phyloP scores from a whole-genome alignment of 305 asterid genomes.

The Plantago rigida region DNA sequence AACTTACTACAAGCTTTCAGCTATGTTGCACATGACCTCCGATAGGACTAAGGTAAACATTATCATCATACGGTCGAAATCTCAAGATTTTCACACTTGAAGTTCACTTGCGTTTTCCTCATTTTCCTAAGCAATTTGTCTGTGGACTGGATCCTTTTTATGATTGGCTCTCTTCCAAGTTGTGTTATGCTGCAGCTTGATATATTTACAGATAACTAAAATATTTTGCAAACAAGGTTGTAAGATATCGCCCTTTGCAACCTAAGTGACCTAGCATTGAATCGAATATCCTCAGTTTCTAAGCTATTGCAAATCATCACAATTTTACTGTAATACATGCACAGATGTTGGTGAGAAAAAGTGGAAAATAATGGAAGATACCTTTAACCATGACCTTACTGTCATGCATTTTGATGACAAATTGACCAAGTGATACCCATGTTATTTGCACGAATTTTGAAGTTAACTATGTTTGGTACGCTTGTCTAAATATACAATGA shows the following conservation, averaged over 20 bases:
- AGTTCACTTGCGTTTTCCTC: background rate
- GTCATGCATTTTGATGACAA: no score
- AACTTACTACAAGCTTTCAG: constrained; percentile 85
- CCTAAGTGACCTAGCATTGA: background rate
- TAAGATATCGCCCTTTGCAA: background rate
- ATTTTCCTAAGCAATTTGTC: constrained; percentile 5
- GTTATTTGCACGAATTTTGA: no score
- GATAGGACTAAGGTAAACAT: constrained; percentile 90
- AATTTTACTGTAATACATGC: no score
- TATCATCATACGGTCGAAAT: constrained; percentile 10
- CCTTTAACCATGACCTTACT: no score
- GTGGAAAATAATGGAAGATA: no score
- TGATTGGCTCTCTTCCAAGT: constrained; percentile 14
- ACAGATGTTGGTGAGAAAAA: no score
- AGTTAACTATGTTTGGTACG: no score
- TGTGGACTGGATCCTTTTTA: constrained; percentile 7
- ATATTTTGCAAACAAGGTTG: background rate
- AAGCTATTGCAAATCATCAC: no score
- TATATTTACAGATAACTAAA: constrained; percentile 1
- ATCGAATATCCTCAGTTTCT: no score
- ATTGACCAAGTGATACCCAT: no score
- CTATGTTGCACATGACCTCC: constrained; percentile 88
- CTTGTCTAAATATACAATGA: no score
- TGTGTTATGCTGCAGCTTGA: constrained; percentile 13
- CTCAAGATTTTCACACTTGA: constrained; percentile 6